phyloP scores from a whole-genome alignment of 345 rosid genomes.

The Erodium maritimum region DNA sequence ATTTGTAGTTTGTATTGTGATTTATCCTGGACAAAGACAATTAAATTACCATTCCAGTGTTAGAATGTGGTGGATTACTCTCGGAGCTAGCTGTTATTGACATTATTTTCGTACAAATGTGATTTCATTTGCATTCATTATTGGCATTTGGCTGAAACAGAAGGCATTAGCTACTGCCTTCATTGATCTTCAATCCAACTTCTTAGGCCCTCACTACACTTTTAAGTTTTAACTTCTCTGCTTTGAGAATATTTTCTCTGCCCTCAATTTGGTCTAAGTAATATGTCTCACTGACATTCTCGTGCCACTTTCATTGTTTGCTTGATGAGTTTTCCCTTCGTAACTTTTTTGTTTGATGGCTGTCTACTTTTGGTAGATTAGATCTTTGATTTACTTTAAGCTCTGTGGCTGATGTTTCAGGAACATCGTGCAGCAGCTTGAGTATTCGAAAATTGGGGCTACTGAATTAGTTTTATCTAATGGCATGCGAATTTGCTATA shows the following conservation, averaged over 20 bases:
- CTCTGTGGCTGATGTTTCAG: conserved; percentile 33
- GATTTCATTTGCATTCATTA: neutral
- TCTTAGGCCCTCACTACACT: neutral
- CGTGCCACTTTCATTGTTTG: neutral
- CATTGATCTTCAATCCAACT: neutral
- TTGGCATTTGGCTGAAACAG: neutral
- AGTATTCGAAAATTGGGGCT: conserved; percentile 62
- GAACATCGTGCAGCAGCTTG: conserved; percentile 38
- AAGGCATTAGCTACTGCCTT: neutral
- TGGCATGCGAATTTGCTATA: conserved; percentile 77
- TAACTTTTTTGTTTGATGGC: neutral
- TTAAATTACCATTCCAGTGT: neutral
- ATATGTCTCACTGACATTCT: too few species aligned
- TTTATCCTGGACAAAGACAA: neutral
- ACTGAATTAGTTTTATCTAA: conserved; percentile 70
- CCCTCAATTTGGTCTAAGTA: too few species aligned
- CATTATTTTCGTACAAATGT: neutral
- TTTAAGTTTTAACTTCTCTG: neutral
- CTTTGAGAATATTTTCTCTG: neutral
- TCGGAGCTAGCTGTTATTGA: neutral
- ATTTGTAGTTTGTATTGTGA: neutral
- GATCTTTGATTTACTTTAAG: conserved; percentile 2
- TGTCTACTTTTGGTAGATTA: neutral
- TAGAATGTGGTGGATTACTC: neutral
- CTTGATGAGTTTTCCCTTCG: neutral